Base-by-base conservation (phyloP, 352 stramenopile species). In the Pythium aquatile region DNA sequence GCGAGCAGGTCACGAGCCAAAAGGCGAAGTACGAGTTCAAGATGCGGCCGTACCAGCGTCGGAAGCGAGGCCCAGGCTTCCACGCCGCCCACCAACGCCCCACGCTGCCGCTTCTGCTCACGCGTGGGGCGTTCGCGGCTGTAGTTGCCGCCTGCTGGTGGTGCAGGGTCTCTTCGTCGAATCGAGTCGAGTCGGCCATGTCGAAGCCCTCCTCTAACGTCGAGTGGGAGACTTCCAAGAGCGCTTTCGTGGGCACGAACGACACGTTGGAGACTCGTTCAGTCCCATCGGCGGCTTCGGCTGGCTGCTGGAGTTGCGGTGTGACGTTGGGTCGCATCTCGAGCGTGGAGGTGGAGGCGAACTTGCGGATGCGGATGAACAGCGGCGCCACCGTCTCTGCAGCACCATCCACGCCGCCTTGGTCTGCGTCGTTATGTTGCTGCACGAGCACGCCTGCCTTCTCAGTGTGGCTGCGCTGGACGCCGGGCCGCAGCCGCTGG, bases 11-110 rank as follows among this genome's bases (percentile, higher is more conserved):
- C 14, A 87, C 78, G n/a, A 90, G 75, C 79, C 81, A 88, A 10
- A 79, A 77, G 1, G 79, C 79, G 55, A 88, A 90, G 73, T 88
- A 90, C 63, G 81, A 90, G 52, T 90, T 90, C 35, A 79, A 62
- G 40, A 90, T 57, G 24, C 54, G 58, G 10, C 65, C 65, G 47
- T 72, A 72, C 65, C 65, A 72, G 10, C 54, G 65, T 11, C 58
- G 65, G 42, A 70, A 62, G 30, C 49, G 61, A 10, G 53, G 40
- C 6, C 51, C 52, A 3, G 29, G 8, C 30, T 32, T 51, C 49
- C 56, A 58, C 20, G 56, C n/a, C 32, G 54, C 20, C 14, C 26
- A 56, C 48, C 37, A 61, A 2, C 35, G 40, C 26, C 8, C 52
- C 13, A 42, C 26, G 13, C 42, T 48, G 42, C 28, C 37, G 11